Conservation (phyloP, 2,329 filamentous ascomycete genomes). For the Xylariomycetidae sp. region DNA sequence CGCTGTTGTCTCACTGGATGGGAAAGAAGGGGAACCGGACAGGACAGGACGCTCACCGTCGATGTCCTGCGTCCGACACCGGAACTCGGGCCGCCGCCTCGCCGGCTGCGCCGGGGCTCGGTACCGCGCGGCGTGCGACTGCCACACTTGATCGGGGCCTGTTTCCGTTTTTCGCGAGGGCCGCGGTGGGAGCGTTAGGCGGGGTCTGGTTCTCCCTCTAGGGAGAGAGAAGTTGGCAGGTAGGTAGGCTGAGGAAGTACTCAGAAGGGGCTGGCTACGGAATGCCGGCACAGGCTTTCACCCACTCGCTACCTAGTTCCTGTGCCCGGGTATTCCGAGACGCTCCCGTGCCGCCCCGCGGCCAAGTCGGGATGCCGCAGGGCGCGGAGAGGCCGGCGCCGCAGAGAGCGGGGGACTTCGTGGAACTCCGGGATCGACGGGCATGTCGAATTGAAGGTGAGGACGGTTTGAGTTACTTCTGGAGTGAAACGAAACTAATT, state of each 20-base stretch:
- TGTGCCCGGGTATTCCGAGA: no score
- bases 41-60: no score
- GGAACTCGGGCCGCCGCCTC: constrained; percentile 54
- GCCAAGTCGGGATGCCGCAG: constrained; percentile 59
- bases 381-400: constrained; percentile 53
- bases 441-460: constrained; percentile 7
- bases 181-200: no score
- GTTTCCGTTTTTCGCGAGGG: constrained; percentile 62
- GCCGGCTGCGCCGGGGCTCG: constrained; percentile 70
- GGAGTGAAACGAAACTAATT: no score
- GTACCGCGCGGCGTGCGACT: constrained; percentile 76
- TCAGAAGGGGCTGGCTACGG: no score
- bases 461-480: not conserved
- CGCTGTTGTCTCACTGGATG: no score
- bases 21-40: no score
- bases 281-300: no score
- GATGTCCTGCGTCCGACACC: constrained; percentile 82
- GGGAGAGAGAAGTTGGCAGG: no score
- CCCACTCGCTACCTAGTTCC: no score
- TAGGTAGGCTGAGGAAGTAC: no score
- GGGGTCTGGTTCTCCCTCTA: no score
- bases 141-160: constrained; percentile 77
- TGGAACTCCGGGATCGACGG: constrained; percentile 17
- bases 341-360: constrained; percentile 68
- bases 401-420: constrained; percentile 43